Evolutionary conservation across 2,329 filamentous ascomycete genomes (phyloP).

Genomic region (Leptographium wingfieldii): DNA sequence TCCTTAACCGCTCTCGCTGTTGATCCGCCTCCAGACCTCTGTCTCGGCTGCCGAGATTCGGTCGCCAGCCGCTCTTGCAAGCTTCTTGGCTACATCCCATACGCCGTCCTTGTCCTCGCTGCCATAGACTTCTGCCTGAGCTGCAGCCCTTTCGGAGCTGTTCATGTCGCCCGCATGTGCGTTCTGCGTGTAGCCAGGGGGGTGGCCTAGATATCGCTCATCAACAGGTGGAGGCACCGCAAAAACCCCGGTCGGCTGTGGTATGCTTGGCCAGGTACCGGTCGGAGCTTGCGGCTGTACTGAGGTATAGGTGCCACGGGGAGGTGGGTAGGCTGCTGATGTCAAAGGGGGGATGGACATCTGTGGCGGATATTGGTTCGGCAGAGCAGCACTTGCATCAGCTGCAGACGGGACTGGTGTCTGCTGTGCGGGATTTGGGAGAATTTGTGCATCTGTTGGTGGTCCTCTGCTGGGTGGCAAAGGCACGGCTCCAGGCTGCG

Average conservation of each 20-base stretch:
- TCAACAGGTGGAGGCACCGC: not conserved
- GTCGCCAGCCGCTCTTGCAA: slow-evolving; percentile 42
- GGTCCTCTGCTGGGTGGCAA: slow-evolving; percentile 31
- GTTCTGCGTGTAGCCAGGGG: slow-evolving; percentile 46
- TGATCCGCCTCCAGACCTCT: slow-evolving; percentile 52
- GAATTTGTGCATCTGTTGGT: slow-evolving; percentile 24
- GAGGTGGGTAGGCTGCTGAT: slow-evolving; percentile 24
- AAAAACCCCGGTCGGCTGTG: slow-evolving; percentile 16
- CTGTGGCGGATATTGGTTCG: slow-evolving; percentile 26
- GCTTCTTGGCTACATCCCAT: slow-evolving; percentile 45
- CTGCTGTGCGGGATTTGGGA: slow-evolving; percentile 14
- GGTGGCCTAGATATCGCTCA: slow-evolving; percentile 25
- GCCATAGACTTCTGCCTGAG: slow-evolving; percentile 3
- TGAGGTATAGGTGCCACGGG: slow-evolving; percentile 33
- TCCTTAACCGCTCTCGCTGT: slow-evolving; percentile 32
- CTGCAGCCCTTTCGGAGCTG: slow-evolving; percentile 30
- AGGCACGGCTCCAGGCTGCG: slow-evolving; percentile 45
- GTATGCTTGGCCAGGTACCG: not conserved
- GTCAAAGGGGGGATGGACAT: slow-evolving; percentile 39
- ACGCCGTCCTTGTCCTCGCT: slow-evolving; percentile 34
- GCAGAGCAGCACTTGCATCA: slow-evolving; percentile 15
- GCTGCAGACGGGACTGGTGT: slow-evolving; percentile 16
- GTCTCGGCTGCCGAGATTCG: slow-evolving; percentile 45
- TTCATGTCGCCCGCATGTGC: slow-evolving; percentile 37
- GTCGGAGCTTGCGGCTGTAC: slow-evolving; percentile 3